Evolutionary conservation across 2,329 filamentous ascomycete genomes (phyloP).

Genomic region (Cladosporium colombiae): DNA sequence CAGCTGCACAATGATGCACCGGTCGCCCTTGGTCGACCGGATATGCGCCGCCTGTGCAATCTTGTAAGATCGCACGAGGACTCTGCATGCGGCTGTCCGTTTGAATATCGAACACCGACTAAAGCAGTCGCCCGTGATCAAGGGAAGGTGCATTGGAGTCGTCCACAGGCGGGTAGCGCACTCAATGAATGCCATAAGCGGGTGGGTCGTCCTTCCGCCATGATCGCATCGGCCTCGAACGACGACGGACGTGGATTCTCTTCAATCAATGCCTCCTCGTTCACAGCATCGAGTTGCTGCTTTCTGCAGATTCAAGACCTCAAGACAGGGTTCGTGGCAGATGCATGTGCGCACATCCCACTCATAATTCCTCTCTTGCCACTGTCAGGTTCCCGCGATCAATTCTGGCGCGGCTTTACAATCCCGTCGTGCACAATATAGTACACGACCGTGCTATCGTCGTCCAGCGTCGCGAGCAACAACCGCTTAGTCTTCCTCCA

Average conservation of each 20-base stretch:
- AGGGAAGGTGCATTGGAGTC: not conserved
- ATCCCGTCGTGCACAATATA: slow-evolving; percentile 85
- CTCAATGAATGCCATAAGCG: not conserved
- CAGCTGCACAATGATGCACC: not conserved
- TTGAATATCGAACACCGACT: not conserved
- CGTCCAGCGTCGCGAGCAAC: slow-evolving; percentile 72
- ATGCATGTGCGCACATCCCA: not conserved
- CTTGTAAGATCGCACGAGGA: not conserved
- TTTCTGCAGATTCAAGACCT: not conserved
- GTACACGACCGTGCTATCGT: slow-evolving; percentile 81
- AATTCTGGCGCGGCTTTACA: slow-evolving; percentile 83
- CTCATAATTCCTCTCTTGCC: not conserved
- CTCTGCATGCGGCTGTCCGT: not conserved
- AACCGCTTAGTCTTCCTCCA: slow-evolving; percentile 63
- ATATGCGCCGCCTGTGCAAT: not conserved
- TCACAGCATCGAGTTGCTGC: not conserved
- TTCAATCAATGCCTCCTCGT: not conserved
- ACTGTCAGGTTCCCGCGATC: slow-evolving; percentile 30
- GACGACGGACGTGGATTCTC: not conserved
- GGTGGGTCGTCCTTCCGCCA: not conserved
- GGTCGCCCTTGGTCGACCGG: not conserved
- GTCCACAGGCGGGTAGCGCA: not conserved
- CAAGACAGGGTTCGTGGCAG: not conserved
- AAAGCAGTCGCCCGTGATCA: not conserved
- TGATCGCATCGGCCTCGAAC: not conserved